Percentiles rank a stretch among this genome's conserved stretches.
Evolutionary conservation across 2,329 filamentous ascomycete species (phyloP).

Genomic region (Amauroascus verrucosus): DNA sequence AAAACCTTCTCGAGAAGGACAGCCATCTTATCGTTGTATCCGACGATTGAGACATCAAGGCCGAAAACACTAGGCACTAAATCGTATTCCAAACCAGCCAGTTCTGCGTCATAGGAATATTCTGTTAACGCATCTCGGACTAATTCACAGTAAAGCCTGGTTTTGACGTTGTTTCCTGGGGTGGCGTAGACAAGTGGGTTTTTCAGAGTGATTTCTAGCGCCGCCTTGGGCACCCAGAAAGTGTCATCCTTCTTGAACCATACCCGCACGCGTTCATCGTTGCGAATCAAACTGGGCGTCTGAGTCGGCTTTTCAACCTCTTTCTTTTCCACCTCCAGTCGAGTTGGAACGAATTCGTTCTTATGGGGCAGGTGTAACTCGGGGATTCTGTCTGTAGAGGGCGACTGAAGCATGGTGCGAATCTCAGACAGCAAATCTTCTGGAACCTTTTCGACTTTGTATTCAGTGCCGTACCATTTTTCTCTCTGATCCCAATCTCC

Average conservation of each 20-base stretch:
- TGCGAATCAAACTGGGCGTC: slow-evolving; percentile 70
- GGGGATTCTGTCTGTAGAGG: slow-evolving; percentile 49
- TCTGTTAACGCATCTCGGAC: slow-evolving; percentile 82
- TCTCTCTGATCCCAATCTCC: slow-evolving; percentile 80
- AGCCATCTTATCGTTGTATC: slow-evolving; percentile 93
- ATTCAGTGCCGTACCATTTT: slow-evolving; percentile 97
- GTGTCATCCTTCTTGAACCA: slow-evolving; percentile 99
- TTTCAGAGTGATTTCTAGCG: slow-evolving; percentile 67
- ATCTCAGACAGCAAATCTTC: slow-evolving; percentile 63
- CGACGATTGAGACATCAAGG: slow-evolving; percentile 66
- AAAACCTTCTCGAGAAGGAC: slow-evolving; percentile 86
- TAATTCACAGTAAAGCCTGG: slow-evolving; percentile 70
- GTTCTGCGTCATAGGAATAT: slow-evolving; percentile 90
- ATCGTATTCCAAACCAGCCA: slow-evolving; percentile 77
- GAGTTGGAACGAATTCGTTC: slow-evolving; percentile 92
- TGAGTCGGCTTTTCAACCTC: slow-evolving; percentile 66
- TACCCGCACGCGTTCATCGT: slow-evolving; percentile 66
- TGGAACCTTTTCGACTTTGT: slow-evolving; percentile 71
- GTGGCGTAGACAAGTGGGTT: slow-evolving; percentile 71
- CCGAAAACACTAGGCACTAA: slow-evolving; percentile 64
- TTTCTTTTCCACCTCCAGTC: slow-evolving; percentile 90
- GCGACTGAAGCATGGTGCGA: slow-evolving; percentile 50
- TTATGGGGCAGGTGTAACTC: slow-evolving; percentile 78
- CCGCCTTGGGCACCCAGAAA: slow-evolving; percentile 96
- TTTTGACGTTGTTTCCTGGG: slow-evolving; percentile 66